Evolutionary conservation across 176 grass and related monocot species (phyloP).

Genomic region (Oryza nivara): DNA sequence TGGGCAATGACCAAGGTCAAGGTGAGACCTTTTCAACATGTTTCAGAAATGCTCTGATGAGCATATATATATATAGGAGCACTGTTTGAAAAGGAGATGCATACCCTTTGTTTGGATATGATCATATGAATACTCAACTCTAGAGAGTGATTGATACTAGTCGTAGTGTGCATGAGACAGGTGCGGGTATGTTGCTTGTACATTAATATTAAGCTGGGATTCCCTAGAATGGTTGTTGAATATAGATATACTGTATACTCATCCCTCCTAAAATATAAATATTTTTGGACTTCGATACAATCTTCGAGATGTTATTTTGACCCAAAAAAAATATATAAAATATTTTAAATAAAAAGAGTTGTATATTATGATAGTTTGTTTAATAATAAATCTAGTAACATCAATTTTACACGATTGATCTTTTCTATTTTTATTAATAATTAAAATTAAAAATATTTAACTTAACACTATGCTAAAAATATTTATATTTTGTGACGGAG

Average conservation of each 20-base stretch:
- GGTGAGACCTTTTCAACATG: neutral
- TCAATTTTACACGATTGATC: no score
- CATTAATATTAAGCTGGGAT: slow-evolving; percentile 10
- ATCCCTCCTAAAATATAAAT: accelerated
- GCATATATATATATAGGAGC: neutral
- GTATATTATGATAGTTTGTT: no score
- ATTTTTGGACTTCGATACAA: no score
- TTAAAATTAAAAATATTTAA: no score
- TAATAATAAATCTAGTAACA: no score
- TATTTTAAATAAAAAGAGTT: no score
- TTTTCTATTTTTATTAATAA: no score
- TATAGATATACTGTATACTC: no score
- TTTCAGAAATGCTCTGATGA: neutral
- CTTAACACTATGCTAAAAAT: no score
- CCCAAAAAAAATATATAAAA: no score
- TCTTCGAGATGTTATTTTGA: no score
- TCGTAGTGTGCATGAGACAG: neutral
- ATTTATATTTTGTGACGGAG: no score
- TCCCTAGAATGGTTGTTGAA: neutral
- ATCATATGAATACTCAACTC: neutral
- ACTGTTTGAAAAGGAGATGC: slow-evolving; percentile 32
- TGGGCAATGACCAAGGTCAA: slow-evolving; percentile 3
- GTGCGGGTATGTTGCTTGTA: neutral
- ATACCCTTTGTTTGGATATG: neutral
- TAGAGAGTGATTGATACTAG: neutral